phyloP scores from a whole-genome alignment of 1,139 yeast species.

The Pichia sp. region DNA sequence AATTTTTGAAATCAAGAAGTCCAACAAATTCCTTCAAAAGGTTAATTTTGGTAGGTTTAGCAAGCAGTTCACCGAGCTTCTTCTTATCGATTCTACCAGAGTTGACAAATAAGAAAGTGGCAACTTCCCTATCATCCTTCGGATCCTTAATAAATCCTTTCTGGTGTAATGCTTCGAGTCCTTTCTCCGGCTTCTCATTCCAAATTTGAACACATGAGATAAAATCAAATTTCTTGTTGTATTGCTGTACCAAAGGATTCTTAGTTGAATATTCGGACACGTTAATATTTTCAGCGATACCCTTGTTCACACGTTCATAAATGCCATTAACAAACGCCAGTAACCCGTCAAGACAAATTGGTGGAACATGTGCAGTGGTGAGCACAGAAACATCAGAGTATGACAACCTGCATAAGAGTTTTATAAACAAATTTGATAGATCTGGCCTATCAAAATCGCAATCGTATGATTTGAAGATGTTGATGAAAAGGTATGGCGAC shows the following conservation, averaged over 20 bases:
- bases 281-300: conserved; percentile 19
- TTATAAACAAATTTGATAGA: conserved; percentile 60
- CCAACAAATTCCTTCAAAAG: conserved; percentile 60
- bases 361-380: conserved; percentile 87
- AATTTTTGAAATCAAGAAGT: conserved; percentile 64
- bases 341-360: conserved; percentile 85
- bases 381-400: conserved; percentile 71
- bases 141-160: conserved; percentile 57
- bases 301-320: conserved; percentile 44
- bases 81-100: conserved; percentile 82
- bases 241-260: conserved; percentile 35
- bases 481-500: conserved; percentile 70
- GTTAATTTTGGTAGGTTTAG: conserved; percentile 62
- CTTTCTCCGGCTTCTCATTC: conserved; percentile 72
- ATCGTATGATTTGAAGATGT: conserved; percentile 76
- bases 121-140: conserved; percentile 53
- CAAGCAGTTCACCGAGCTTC: conserved; percentile 76
- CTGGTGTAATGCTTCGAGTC: conserved; percentile 54
- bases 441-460: conserved; percentile 88
- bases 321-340: conserved; percentile 65
- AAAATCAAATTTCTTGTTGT: conserved; percentile 62
- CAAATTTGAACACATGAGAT: conserved; percentile 67
- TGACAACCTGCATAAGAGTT: conserved; percentile 66
- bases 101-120: conserved; percentile 67
- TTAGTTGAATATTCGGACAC: conserved; percentile 13